A percentile compares a stretch with the other conserved stretches of the same genome.
These are phyloP conservation scores for Saccharomycopsis sp. DNA, from an alignment of 805 yeast genomes.

Conservation along the genomic window DNA sequence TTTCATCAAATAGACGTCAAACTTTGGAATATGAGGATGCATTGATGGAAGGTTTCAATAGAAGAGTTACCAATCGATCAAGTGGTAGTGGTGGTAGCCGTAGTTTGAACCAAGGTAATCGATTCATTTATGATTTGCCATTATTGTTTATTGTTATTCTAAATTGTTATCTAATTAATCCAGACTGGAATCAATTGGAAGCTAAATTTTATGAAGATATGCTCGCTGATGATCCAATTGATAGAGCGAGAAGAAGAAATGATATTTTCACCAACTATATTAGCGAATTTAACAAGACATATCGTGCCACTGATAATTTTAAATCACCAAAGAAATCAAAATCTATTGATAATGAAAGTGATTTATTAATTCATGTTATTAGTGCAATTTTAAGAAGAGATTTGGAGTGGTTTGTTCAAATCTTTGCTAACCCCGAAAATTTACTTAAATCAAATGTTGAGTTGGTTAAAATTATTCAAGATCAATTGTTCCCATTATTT, in stretches of 20 bases:
- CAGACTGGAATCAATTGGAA: conserved; percentile 9
- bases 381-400: background rate
- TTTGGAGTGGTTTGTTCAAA: background rate
- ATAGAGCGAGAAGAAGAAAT: background rate
- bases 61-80: background rate
- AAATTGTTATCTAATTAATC: background rate
- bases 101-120: background rate
- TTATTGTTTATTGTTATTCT: background rate
- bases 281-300: background rate
- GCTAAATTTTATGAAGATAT: background rate
- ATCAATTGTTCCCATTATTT: background rate
- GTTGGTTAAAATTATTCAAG: background rate
- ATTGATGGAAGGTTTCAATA: background rate
- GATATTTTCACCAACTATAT: conserved; percentile 7
- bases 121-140: conserved; percentile 4
- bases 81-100: background rate
- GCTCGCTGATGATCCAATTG: background rate
- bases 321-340: background rate
- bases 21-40: background rate
- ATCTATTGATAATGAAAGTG: background rate
- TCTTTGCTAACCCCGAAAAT: background rate
- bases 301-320: background rate
- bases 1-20: background rate
- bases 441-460: background rate
- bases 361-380: background rate